Evolutionary conservation across 2,329 filamentous ascomycete genomes (phyloP).

Genomic region (Hymenoscyphus fraxineus): DNA sequence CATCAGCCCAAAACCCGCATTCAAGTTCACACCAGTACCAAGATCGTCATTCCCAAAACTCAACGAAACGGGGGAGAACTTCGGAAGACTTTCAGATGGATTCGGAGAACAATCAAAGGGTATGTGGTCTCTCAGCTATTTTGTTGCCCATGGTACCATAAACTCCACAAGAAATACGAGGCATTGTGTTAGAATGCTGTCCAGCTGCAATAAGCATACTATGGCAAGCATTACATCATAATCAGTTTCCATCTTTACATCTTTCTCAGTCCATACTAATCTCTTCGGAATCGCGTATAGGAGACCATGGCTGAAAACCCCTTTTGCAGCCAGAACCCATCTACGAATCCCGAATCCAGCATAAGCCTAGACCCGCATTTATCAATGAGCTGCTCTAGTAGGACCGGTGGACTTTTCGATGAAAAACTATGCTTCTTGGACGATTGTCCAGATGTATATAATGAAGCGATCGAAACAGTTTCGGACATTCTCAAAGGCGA

Average conservation of each 20-base stretch:
- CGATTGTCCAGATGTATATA: not conserved
- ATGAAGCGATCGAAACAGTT: not conserved
- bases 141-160: no score
- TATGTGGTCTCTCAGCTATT: no score
- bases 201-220: no score
- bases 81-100: not conserved
- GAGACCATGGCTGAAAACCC: no score
- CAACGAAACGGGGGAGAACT: not conserved
- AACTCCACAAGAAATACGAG: no score
- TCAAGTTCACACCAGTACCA: not conserved
- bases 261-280: no score
- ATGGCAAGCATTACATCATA: no score
- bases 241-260: no score
- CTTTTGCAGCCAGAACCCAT: not conserved
- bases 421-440: not conserved
- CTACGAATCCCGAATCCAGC: not conserved
- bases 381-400: not conserved
- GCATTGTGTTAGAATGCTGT: no score
- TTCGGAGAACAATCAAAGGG: not conserved
- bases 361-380: not conserved
- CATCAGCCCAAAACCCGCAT: not conserved
- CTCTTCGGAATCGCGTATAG: no score
- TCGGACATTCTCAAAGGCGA: not conserved
- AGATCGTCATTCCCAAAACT: not conserved
- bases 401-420: not conserved